Evolutionary conservation across 139 green algal genomes (phyloP), one percentile per base, ranked within the genome.

Genomic region (Asterochloris erici): DNA sequence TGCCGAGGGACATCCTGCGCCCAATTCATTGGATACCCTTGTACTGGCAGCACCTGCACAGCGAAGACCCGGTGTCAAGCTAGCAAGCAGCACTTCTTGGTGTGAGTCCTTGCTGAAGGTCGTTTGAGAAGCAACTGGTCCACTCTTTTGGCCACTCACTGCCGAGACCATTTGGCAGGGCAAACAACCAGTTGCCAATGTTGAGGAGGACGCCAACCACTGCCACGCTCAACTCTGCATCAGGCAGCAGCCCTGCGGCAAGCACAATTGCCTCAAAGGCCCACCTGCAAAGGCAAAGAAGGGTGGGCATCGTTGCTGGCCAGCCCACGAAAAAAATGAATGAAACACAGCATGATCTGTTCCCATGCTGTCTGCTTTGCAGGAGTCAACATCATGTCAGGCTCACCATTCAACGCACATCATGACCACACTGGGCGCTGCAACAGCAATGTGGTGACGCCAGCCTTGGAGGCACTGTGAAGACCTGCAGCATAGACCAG

Each of bases 141-240:
- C 66, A 71, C 17, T 24, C 4, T 71, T 9, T 71, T 21, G 66
- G 13, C 21, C 28, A 23, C 81, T 54, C 14, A 81, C 81, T 73
- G 27, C 64, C 83, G 17, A 93, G 77, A 0, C 91, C 87, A 69
- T 91, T 85, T 2, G 91, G 88, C 9, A 90, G 86, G 64, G 91
- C 91, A 83, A 92, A 94, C 81, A 86, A 92, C 17, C 91, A 81
- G 14, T 88, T 88, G 28, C 91, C 89, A 13, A 91, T 87, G 82
- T 94, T 93, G 87, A 93, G 92, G 10, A 86, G 91, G 63, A 94
- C 91, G 66, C 91, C 91, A 10, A 96, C 95, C 85, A 93, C 92
- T 17, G 85, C 88, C 79, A 97, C 91, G 6, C 87, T 88, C 26
- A 90, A 66, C 14, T 87, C 79, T 15, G 90, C 81, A 15, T 89